Evolutionary conservation across 345 rosid species (phyloP), one percentile per base, ranked within the genome.

Genomic region (Euphorbia lathyris): DNA sequence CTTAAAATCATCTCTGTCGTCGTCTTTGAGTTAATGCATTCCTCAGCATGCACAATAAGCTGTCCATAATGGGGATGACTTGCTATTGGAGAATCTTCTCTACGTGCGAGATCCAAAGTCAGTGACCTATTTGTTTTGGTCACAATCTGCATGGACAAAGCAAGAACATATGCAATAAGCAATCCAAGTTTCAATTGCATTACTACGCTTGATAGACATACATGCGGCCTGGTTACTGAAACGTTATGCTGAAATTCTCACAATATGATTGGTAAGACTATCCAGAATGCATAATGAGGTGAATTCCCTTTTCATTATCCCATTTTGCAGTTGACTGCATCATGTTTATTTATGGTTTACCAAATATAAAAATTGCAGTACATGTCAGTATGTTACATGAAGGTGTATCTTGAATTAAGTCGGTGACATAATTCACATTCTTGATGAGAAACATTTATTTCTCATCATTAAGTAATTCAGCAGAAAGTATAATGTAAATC

Each of bases 21-120:
- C 65, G 86, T 86, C 81, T 85, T 93, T 29, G 92, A 93, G 82
- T 77, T 84, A 77, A 86, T 65, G 66, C 86, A 88, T 80, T 93
- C 98, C 85, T 91, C 98, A 47, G 94, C 94, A 81, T 83, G 96
- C 64, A 91, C 86, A 32, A 78, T 73, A 75, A 93, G 87, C 77
- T 86, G 89, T 23, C 97, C 97, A 73, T 59, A 69, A 38, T 63
- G 83, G 53, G 82, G 67, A 66, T 30, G 70, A 57, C 79, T 70
- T 48, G 86, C 72, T 58, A 84, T 25, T 67, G 64, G 75, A 65
- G 63, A 76, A 72, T 87, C 86, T 75, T 82, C 93, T 76, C 82
- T 84, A 69, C 27, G 78, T 60, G 75, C 77, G 61, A 93, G 92
- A 77, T 81, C 84, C 70, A 88, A 72, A 75, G 81, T 85, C 72